Base-by-base conservation (phyloP, 2,329 filamentous ascomycete species). In the Endocalyx cinctus region DNA sequence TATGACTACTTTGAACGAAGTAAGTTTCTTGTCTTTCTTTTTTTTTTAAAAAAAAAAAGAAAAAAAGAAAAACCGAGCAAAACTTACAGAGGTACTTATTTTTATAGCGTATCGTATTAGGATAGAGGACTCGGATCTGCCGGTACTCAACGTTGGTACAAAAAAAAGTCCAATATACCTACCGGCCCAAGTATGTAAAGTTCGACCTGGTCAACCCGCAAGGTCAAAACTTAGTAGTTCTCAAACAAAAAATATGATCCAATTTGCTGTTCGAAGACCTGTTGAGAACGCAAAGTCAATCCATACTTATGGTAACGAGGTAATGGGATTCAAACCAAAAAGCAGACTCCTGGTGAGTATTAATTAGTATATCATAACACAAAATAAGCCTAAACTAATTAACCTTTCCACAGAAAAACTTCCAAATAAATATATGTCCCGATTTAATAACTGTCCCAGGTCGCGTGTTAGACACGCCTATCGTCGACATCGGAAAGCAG, bases 111-210 rank as follows among this genome's bases (percentile, higher is more conserved):
- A 23, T 19, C 20, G 23, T 17, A 8, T 22, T 19, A n/a, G 19
- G 3, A 17, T 26, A 4, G n/a, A 8, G 5, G 15, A n/a, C 3
- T 12, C 6, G 3, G 36, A 54, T 0, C 37, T 66, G 8, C 71
- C 77, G 0, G 69, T 79, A 2, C 48, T 84, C 46, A 82, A 84
- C 43, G 70, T 79, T 16, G 77, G 77, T n/a, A 75, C 54, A 7
- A 43, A 45, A 1, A 53, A 64, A 1, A 62, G 70, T 12, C 75
- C 79, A 0, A 65, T 60, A 5, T 82, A 80, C 41, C 43, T 84
- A 3, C 80, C 80, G 0, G 57, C 66, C 0, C 69, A 84, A 46
- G 64, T 77, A 5, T 82, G 77, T 48, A 34, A 50, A 0, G 69
- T 84, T 2, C 38, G 72, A 4, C 64, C 70, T 5, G 78, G 77